These are phyloP conservation scores for Sporothrix curviconia DNA, from an alignment of 2,329 filamentous ascomycete species.

Conservation along the genomic window DNA sequence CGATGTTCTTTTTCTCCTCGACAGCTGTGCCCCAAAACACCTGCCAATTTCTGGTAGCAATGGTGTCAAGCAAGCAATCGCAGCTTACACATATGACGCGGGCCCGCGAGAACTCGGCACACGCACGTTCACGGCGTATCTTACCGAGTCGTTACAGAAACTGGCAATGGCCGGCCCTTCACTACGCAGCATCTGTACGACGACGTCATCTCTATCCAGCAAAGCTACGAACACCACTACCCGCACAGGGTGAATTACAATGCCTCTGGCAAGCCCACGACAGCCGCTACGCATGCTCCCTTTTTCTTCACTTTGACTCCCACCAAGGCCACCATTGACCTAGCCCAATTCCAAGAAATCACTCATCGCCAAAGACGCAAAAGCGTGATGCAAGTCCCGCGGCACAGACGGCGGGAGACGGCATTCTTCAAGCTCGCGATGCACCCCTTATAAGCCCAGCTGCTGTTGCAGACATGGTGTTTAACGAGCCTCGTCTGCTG, in stretches of 20 bases:
- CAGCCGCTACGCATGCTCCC: constrained; percentile 35
- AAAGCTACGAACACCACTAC: constrained; percentile 38
- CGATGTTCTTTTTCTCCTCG: constrained; percentile 56
- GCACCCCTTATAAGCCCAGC: constrained; percentile 42
- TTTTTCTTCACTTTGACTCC: constrained; percentile 51
- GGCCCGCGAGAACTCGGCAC: constrained; percentile 36
- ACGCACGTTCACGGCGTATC: constrained; percentile 52
- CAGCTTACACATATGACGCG: constrained; percentile 51
- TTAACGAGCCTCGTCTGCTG: constrained; percentile 57
- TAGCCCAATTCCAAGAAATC: constrained; percentile 40
- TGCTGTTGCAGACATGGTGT: constrained; percentile 48
- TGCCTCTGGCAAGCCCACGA: constrained; percentile 33
- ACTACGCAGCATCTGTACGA: constrained; percentile 51
- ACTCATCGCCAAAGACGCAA: constrained; percentile 25
- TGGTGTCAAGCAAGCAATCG: constrained; percentile 57
- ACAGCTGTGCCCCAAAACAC: constrained; percentile 54
- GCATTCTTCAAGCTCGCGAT: constrained; percentile 22
- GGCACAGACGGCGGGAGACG: constrained; percentile 19
- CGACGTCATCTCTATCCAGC: constrained; percentile 42
- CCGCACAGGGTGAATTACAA: constrained; percentile 34
- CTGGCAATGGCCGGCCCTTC: constrained; percentile 50
- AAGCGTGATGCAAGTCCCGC: neutral
- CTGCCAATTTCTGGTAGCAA: constrained; percentile 43
- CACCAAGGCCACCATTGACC: constrained; percentile 46
- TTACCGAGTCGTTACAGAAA: constrained; percentile 49